Evolutionary conservation across 495 filamentous ascomycete species (phyloP).

Genomic region (Wilcoxina mikolae): DNA sequence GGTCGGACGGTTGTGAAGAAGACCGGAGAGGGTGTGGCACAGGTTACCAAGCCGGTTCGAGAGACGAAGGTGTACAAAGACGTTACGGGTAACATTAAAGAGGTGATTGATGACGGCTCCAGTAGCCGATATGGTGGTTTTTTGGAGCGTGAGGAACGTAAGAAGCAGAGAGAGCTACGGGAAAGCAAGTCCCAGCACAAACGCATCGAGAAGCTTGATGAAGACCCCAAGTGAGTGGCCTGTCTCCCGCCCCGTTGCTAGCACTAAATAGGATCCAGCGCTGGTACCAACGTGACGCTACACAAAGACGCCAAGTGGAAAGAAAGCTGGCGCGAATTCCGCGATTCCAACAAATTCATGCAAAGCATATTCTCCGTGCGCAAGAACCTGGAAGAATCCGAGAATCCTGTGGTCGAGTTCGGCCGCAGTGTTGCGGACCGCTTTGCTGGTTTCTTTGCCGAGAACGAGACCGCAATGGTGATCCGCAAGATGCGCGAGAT

Average conservation of each 20-base stretch:
- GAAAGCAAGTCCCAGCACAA: conserved; percentile 45
- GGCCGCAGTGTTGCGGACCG: conserved; percentile 87
- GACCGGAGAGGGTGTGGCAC: conserved; percentile 76
- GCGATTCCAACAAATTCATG: conserved; percentile 73
- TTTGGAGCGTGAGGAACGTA: conserved; percentile 86
- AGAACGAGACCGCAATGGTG: conserved; percentile 92
- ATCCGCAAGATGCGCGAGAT: conserved; percentile 97
- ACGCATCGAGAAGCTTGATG: conserved; percentile 45
- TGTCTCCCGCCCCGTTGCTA: too few relatives aligned
- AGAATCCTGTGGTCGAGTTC: conserved; percentile 86
- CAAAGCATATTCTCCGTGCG: conserved; percentile 75
- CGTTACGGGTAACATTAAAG: conserved; percentile 57
- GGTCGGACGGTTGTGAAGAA: conserved; percentile 72
- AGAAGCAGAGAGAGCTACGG: conserved; percentile 54
- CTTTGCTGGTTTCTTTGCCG: conserved; percentile 88
- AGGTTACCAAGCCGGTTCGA: conserved; percentile 80
- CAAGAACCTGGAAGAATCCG: conserved; percentile 78
- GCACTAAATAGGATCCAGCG: too few relatives aligned
- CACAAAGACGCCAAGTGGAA: conserved; percentile 96
- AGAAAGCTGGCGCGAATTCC: conserved; percentile 86
- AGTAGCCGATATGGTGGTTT: conserved; percentile 92
- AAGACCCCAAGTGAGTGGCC: conserved; percentile 71
- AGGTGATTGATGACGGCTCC: conserved; percentile 92
- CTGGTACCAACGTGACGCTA: conserved; percentile 81
- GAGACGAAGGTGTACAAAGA: conserved; percentile 86